These are phyloP conservation scores for Fusarium metavorans DNA, from an alignment of 2,329 filamentous ascomycete genomes.

Conservation along the genomic window DNA sequence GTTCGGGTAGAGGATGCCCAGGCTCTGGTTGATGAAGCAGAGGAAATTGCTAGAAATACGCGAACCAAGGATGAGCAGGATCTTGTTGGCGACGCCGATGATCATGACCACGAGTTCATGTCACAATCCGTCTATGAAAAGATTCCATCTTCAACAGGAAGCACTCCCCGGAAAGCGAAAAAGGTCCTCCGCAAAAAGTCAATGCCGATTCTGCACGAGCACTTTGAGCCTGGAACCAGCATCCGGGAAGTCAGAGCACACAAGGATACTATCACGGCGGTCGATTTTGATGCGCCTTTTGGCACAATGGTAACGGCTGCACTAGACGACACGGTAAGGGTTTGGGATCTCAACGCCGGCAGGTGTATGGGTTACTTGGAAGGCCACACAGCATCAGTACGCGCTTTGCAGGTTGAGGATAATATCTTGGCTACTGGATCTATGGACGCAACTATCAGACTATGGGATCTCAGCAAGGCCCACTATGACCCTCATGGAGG, in stretches of 20 bases:
- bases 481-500: slow-evolving; percentile 81
- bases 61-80: slow-evolving; percentile 67
- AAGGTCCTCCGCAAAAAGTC: slow-evolving; percentile 78
- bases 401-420: slow-evolving; percentile 92
- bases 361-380: slow-evolving; percentile 92
- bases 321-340: slow-evolving; percentile 91
- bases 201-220: slow-evolving; percentile 95
- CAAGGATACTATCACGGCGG: slow-evolving; percentile 84
- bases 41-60: slow-evolving; percentile 65
- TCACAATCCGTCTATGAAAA: slow-evolving; percentile 98
- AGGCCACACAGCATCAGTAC: slow-evolving; percentile 93
- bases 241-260: slow-evolving; percentile 93
- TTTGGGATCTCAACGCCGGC: slow-evolving; percentile 96
- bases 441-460: slow-evolving; percentile 90
- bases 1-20: slow-evolving; percentile 72
- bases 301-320: slow-evolving; percentile 94
- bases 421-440: slow-evolving; percentile 95
- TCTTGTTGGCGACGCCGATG: slow-evolving; percentile 62
- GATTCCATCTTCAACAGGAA: slow-evolving; percentile 70
- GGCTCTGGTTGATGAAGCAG: slow-evolving; percentile 68
- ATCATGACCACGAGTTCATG: slow-evolving; percentile 79
- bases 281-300: slow-evolving; percentile 98
- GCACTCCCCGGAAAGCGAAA: slow-evolving; percentile 62
- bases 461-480: slow-evolving; percentile 94
- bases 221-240: slow-evolving; percentile 88